Evolutionary conservation across 441 rosid species (phyloP).

Genomic region (Eruca vesicaria): DNA sequence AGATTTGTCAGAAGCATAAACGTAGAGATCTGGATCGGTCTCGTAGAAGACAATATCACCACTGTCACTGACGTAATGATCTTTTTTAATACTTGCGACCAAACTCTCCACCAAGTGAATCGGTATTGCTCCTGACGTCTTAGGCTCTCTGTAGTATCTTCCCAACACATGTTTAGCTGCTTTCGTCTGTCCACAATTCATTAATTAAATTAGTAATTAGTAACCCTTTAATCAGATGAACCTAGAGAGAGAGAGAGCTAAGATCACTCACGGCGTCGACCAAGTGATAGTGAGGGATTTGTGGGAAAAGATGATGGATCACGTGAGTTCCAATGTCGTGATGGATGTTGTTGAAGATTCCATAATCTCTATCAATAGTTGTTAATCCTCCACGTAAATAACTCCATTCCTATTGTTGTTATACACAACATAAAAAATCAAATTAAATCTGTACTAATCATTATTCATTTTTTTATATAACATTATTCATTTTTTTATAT

Average conservation of each 20-base stretch:
- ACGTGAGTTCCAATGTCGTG: conserved; percentile 96
- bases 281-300: conserved; percentile 88
- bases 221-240: background rate
- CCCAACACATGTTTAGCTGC: conserved; percentile 85
- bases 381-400: conserved; percentile 90
- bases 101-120: conserved; percentile 58
- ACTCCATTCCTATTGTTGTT: conserved; percentile 74
- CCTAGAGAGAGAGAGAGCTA: background rate
- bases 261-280: conserved; percentile 68
- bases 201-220: background rate
- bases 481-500: background rate
- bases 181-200: conserved; percentile 53
- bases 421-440: background rate
- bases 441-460: background rate
- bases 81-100: conserved; percentile 60
- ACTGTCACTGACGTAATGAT: conserved; percentile 79
- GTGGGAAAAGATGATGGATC: conserved; percentile 89
- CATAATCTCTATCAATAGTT: conserved; percentile 84
- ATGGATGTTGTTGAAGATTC: conserved; percentile 71
- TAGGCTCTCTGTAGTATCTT: conserved; percentile 79
- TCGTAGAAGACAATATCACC: conserved; percentile 83
- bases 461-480: background rate
- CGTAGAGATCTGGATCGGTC: conserved; percentile 52
- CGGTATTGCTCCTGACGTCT: conserved; percentile 72
- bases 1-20: conserved; percentile 28